phyloP scores from a whole-genome alignment of 1,284 basidiomycete species.

The Ustilago trichophora region DNA sequence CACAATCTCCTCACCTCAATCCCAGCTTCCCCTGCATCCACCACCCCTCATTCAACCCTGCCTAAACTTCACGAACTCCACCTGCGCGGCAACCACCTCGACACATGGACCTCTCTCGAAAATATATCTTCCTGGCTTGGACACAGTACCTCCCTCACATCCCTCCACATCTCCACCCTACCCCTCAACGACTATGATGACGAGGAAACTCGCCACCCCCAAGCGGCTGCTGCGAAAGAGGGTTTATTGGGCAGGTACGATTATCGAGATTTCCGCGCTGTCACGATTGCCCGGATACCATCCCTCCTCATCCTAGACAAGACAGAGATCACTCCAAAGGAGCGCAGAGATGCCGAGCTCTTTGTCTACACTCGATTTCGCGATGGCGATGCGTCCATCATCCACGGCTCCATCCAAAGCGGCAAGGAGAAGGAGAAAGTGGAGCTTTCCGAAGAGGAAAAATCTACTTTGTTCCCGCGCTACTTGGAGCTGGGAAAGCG shows the following conservation, averaged over 20 bases:
- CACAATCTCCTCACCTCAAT: constrained; percentile 73
- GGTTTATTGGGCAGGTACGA: constrained; percentile 47
- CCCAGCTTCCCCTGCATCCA: constrained; percentile 65
- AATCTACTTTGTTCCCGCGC: constrained; percentile 15
- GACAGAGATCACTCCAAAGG: constrained; percentile 74
- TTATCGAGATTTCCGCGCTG: constrained; percentile 71
- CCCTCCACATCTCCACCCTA: constrained; percentile 17
- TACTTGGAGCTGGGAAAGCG: constrained; percentile 16
- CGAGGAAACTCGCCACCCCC: too few relatives aligned
- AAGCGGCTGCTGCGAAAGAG: neutral
- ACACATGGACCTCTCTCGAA: constrained; percentile 77
- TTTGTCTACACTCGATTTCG: constrained; percentile 67
- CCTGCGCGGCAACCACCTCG: constrained; percentile 74
- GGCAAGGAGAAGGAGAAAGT: neutral
- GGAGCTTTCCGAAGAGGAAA: constrained; percentile 8
- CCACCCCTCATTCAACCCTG: constrained; percentile 39
- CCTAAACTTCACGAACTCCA: constrained; percentile 72
- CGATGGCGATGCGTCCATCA: constrained; percentile 22
- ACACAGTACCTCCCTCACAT: constrained; percentile 65
- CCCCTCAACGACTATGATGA: neutral
- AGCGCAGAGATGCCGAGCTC: constrained; percentile 85
- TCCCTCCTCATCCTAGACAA: constrained; percentile 76
- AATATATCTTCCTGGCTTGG: constrained; percentile 75
- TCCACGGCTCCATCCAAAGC: constrained; percentile 3
- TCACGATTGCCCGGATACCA: constrained; percentile 78